Percentiles rank a stretch among this genome's conserved stretches.
These are phyloP conservation scores for Omphalotus guepiniiformis DNA, from an alignment of 768 basidiomycete genomes.

Conservation along the genomic window DNA sequence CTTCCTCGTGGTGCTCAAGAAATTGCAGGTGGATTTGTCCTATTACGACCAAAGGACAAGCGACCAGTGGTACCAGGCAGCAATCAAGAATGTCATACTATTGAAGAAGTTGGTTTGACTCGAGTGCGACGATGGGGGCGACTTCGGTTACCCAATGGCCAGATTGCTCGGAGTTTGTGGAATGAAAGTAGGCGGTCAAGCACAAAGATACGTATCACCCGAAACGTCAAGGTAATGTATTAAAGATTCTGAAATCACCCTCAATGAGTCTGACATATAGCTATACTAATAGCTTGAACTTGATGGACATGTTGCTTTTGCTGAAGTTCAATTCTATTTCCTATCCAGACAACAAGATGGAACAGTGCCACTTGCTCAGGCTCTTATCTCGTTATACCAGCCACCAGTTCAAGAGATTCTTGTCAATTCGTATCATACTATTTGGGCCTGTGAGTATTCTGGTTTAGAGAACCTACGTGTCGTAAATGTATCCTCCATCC, in stretches of 20 bases:
- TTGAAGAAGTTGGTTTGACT: background rate
- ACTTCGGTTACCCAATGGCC: slow-evolving; percentile 17
- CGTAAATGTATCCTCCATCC: slow-evolving; percentile 12
- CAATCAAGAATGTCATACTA: no score
- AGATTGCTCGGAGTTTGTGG: slow-evolving; percentile 15
- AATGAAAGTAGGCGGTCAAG: slow-evolving; percentile 11
- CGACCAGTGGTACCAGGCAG: no score
- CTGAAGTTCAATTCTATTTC: slow-evolving; percentile 19
- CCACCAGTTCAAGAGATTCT: slow-evolving; percentile 13
- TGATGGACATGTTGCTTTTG: slow-evolving; percentile 5
- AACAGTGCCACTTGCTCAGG: background rate
- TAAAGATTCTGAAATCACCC: no score
- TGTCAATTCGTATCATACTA: slow-evolving; percentile 14
- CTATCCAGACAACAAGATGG: background rate
- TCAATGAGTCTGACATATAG: no score
- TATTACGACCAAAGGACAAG: slow-evolving; percentile 12
- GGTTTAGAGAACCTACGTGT: slow-evolving; percentile 9
- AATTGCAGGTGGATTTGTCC: slow-evolving; percentile 12
- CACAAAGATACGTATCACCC: slow-evolving; percentile 8
- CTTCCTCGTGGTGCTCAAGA: slow-evolving; percentile 10
- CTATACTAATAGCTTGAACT: background rate
- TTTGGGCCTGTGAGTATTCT: slow-evolving; percentile 12
- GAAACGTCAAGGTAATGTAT: slow-evolving; percentile 20
- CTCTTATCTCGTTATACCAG: slow-evolving; percentile 19
- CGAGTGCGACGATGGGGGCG: slow-evolving; percentile 15